These are phyloP conservation scores for Salix brachista DNA, from an alignment of 345 rosid genomes.

Conservation along the genomic window DNA sequence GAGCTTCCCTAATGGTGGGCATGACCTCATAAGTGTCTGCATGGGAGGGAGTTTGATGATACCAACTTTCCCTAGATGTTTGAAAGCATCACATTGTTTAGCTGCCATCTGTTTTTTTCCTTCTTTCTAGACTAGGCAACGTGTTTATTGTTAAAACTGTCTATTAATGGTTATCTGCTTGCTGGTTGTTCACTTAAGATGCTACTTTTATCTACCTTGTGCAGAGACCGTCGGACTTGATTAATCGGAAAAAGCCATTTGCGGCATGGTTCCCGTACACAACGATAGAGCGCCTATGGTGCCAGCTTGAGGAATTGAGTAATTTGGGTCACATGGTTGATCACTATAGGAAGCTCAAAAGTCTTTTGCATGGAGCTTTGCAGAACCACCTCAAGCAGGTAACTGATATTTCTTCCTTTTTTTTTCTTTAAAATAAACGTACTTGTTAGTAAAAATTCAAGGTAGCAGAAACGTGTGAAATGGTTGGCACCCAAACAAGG, in stretches of 20 bases:
- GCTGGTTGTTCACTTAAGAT: conserved; percentile 11
- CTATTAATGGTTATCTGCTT: conserved; percentile 2
- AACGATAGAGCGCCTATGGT: conserved; percentile 67
- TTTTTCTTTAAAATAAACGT: not conserved
- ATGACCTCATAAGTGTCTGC: not conserved
- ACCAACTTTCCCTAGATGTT: not conserved
- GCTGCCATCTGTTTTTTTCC: not conserved
- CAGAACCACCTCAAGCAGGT: conserved; percentile 79
- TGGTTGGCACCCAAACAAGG: not conserved
- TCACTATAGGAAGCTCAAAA: conserved; percentile 70
- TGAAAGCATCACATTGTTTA: not conserved
- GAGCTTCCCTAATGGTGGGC: not conserved
- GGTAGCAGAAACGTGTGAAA: not conserved
- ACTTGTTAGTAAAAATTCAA: not conserved
- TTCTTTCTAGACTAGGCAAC: not conserved
- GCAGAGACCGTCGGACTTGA: conserved; percentile 73
- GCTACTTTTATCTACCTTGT: conserved; percentile 5
- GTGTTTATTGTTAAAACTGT: not conserved
- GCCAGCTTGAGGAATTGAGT: conserved; percentile 60
- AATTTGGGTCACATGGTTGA: conserved; percentile 60
- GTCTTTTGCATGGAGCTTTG: conserved; percentile 55
- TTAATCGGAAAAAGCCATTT: conserved; percentile 64
- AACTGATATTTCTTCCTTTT: not conserved
- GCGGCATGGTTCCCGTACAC: conserved; percentile 86
- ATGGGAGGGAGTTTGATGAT: not conserved